A percentile compares a stretch with the other conserved stretches of the same genome.
Conservation (phyloP, 139 green algal species). For the Micractinium sp. region DNA sequence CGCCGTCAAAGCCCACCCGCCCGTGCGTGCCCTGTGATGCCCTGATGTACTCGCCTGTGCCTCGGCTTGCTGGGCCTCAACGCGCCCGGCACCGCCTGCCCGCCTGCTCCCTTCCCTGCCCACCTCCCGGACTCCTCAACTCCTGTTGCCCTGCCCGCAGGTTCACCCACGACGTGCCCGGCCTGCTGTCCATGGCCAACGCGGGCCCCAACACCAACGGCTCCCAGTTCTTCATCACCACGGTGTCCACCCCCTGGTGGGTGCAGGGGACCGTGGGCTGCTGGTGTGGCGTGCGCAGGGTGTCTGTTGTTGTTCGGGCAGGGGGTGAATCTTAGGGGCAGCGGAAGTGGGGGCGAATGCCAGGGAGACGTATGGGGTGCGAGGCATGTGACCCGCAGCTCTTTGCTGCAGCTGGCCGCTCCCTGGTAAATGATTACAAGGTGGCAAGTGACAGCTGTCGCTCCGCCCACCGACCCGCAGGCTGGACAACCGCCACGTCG, state of each 20-base stretch:
- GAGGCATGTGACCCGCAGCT: no score
- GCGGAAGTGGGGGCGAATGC: not conserved
- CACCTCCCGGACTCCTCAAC: no score
- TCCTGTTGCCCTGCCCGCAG: no score
- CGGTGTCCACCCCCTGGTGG: slow-evolving; percentile 82
- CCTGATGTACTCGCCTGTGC: no score
- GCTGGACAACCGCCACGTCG: slow-evolving; percentile 73
- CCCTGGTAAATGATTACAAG: not conserved
- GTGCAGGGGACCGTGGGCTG: no score
- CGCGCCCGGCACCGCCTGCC: no score
- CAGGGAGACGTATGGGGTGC: not conserved
- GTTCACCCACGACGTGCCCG: slow-evolving; percentile 61
- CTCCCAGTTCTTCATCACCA: slow-evolving; percentile 92
- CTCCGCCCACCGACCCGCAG: slow-evolving; percentile 7
- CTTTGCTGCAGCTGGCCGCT: not conserved
- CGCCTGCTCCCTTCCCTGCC: no score
- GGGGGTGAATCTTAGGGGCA: not conserved
- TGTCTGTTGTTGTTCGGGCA: not conserved
- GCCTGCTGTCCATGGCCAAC: slow-evolving; percentile 93
- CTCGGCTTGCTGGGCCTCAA: no score
- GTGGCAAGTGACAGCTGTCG: no score
- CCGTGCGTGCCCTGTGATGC: no score
- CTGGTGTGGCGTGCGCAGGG: no score
- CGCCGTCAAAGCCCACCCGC: no score
- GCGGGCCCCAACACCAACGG: slow-evolving; percentile 82